Percentiles rank a stretch among this genome's conserved stretches.
Evolutionary conservation across 2,329 filamentous ascomycete genomes (phyloP).

Genomic region (Aspergillus quadricinctus): DNA sequence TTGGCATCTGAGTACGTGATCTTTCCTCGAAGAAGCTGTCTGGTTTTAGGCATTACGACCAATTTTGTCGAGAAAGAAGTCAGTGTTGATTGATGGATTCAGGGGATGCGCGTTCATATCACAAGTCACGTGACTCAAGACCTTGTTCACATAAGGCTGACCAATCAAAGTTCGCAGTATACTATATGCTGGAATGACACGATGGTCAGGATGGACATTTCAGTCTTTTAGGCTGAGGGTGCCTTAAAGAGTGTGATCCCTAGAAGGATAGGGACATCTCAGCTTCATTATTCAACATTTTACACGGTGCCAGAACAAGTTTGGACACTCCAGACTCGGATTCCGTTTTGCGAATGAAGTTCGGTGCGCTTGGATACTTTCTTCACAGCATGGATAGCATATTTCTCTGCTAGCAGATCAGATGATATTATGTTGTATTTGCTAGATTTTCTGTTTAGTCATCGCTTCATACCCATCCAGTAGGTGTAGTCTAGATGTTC

Average conservation of each 20-base stretch:
- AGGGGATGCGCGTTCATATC: not conserved
- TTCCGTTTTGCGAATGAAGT: too few species aligned
- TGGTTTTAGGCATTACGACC: not conserved
- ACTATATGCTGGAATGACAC: too few species aligned
- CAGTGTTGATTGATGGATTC: not conserved
- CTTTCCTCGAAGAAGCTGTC: not conserved
- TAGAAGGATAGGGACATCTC: too few species aligned
- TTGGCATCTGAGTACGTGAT: slow-evolving; percentile 1
- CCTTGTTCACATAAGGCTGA: not conserved
- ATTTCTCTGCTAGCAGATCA: not conserved
- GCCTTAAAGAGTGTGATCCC: too few species aligned
- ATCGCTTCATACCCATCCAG: not conserved
- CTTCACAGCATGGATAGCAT: too few species aligned
- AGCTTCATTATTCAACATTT: too few species aligned
- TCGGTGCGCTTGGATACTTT: too few species aligned
- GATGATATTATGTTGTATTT: not conserved
- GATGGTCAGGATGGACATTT: too few species aligned
- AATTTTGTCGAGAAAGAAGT: not conserved
- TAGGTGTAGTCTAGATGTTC: not conserved
- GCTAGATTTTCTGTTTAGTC: not conserved
- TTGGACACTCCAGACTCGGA: too few species aligned
- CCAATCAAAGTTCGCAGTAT: too few species aligned
- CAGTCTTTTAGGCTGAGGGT: too few species aligned
- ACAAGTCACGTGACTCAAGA: not conserved
- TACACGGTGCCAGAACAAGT: too few species aligned